A percentile compares a stretch with the other conserved stretches of the same genome.
Conservation (phyloP, 2,329 filamentous ascomycete genomes). For the Chrysoporthe puriensis region DNA sequence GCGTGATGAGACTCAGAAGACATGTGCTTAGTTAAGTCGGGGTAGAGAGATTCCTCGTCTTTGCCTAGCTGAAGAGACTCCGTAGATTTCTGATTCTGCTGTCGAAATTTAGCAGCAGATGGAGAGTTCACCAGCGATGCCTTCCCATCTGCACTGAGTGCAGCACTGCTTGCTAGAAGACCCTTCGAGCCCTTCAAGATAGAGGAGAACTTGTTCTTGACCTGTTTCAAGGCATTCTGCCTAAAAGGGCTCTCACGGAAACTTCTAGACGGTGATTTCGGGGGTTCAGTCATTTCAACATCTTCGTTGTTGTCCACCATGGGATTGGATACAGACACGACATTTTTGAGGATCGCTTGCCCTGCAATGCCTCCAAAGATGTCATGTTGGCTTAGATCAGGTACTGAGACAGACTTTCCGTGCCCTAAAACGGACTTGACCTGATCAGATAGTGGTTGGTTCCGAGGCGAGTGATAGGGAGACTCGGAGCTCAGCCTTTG, state of each 20-base stretch:
- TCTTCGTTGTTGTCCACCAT: slow-evolving; percentile 47
- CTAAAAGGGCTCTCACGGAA: slow-evolving; percentile 69
- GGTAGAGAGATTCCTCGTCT: slow-evolving; percentile 46
- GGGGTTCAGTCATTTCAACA: slow-evolving; percentile 45
- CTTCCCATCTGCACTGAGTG: slow-evolving; percentile 65
- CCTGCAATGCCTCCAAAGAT: slow-evolving; percentile 28
- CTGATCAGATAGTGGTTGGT: slow-evolving; percentile 25
- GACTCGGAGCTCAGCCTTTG: slow-evolving; percentile 33
- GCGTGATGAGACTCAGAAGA: slow-evolving; percentile 37
- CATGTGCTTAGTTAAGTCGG: slow-evolving; percentile 48
- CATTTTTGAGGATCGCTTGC: slow-evolving; percentile 57
- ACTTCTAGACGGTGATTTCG: slow-evolving; percentile 59
- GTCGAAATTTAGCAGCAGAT: slow-evolving; percentile 50
- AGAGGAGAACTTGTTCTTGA: slow-evolving; percentile 90
- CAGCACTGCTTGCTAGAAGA: slow-evolving; percentile 77
- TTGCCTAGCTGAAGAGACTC: slow-evolving; percentile 47
- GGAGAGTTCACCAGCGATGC: slow-evolving; percentile 57
- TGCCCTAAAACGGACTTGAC: slow-evolving; percentile 48
- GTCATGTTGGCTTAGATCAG: slow-evolving; percentile 48
- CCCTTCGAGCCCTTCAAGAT: slow-evolving; percentile 87
- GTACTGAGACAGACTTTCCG: slow-evolving; percentile 66
- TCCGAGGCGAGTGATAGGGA: slow-evolving; percentile 40
- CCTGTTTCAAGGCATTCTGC: slow-evolving; percentile 67
- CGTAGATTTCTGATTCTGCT: slow-evolving; percentile 50
- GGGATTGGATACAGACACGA: slow-evolving; percentile 62